Evolutionary conservation across 73 alveolate species (phyloP), one percentile per base, ranked within the genome.

Genomic region (Tetrahymena elliotti): DNA sequence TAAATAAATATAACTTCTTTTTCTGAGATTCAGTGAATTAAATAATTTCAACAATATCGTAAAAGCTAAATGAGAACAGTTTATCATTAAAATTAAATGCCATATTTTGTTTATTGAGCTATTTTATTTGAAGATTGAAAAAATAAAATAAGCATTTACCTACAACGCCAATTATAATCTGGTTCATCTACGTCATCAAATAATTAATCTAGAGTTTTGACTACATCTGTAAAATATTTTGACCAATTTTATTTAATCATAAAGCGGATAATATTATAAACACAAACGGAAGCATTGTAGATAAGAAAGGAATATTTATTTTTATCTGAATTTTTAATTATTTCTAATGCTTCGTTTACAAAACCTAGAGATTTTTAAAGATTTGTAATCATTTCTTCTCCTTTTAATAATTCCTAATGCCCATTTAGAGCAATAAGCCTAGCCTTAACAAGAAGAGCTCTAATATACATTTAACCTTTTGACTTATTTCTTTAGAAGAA

Each of bases 101-200:
- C 36, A n/a, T 24, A 10, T 40, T 15, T 10, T 40, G 15, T 40
- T 40, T 40, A 40, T 97, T 84, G 97, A 53, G 68, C 95, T 18
- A 68, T 68, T 68, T n/a, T 68, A 68, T 18, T 27, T 68, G n/a
- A n/a, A n/a, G n/a, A n/a, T n/a, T n/a, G n/a, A n/a, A n/a, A n/a
- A n/a, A n/a, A n/a, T 8, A 47, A 47, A 47, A 47, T 0, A 8
- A 47, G 1, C 20, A 47, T 68, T 68, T 68, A 98, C 93, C 99
- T 96, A 93, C 98, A 97, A 93, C 99, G 96, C 99, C 99, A 98
- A 95, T 99, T 97, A 68, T 97, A 97, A 97, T 99, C 99, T 93
- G 98, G 95, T 93, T 99, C 99, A 96, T 99, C 99, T 27, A 97
- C 98, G 94, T 99, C 99, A 92, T 99, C 99, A 84, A 99, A 97